Percentiles rank a stretch among this genome's conserved stretches.
phyloP scores from a whole-genome alignment of 2,329 filamentous ascomycete species.

The Sclerotinia spermophila region DNA sequence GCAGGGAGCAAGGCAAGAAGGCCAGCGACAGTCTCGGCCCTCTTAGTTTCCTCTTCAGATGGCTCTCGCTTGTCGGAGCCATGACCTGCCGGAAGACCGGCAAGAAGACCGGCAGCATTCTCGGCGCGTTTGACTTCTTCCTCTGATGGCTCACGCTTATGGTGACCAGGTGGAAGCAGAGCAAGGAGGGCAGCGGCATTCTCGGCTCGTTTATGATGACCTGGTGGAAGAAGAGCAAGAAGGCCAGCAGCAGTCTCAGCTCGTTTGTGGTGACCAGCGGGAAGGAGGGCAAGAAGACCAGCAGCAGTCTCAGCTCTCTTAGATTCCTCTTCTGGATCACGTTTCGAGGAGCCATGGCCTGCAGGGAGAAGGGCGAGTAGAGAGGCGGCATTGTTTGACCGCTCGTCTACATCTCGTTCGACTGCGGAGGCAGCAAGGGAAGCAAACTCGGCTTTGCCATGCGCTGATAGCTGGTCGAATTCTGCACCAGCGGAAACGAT shows the following conservation, averaged over 20 bases:
- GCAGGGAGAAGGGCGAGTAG: not conserved
- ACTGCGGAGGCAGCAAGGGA: not conserved
- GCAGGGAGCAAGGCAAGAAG: not conserved
- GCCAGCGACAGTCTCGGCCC: not conserved
- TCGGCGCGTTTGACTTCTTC: not conserved
- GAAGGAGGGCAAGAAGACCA: not conserved
- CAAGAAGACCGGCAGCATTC: not conserved
- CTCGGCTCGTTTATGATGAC: too few relatives aligned
- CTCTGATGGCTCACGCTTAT: too few relatives aligned
- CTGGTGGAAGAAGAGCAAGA: not conserved
- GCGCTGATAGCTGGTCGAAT: slow-evolving; percentile 4
- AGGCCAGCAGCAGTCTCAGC: not conserved
- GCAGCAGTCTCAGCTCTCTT: not conserved
- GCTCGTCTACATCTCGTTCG: not conserved
- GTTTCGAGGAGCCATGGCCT: not conserved
- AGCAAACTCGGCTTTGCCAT: slow-evolving; percentile 6
- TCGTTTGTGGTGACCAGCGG: not conserved
- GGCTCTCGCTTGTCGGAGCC: not conserved
- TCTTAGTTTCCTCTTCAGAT: not conserved
- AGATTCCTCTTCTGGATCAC: not conserved
- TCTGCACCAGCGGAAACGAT: slow-evolving; percentile 5
- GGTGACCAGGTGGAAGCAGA: not conserved
- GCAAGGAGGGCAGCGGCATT: not conserved
- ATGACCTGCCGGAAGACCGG: not conserved
- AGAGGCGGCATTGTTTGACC: not conserved